Percentiles rank a stretch among this genome's conserved stretches.
phyloP scores from a whole-genome alignment of 1,284 basidiomycete genomes.

The Malassezia furfur region DNA sequence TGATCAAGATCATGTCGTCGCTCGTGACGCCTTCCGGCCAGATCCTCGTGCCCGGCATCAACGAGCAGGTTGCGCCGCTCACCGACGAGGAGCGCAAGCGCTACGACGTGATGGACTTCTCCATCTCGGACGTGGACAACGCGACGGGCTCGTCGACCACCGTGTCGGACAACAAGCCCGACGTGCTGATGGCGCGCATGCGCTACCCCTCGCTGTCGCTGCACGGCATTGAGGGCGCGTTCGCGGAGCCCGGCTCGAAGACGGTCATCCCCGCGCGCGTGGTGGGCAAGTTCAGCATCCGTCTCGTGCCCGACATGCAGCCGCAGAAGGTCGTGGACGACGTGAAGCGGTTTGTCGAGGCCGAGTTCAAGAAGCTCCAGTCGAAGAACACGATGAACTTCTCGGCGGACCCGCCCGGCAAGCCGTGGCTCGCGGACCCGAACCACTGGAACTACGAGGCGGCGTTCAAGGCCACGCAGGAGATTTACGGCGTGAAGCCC shows the following conservation, averaged over 20 bases:
- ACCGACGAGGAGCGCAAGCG: slow-evolving; percentile 65
- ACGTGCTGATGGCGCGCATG: slow-evolving; percentile 72
- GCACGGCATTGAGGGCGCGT: slow-evolving; percentile 95
- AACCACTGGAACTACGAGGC: slow-evolving; percentile 90
- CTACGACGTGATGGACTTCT: slow-evolving; percentile 50
- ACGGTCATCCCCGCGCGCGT: slow-evolving; percentile 91
- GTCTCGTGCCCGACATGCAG: slow-evolving; percentile 76
- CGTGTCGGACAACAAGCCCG: slow-evolving; percentile 68
- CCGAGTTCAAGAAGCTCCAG: slow-evolving; percentile 39
- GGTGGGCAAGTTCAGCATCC: slow-evolving; percentile 54
- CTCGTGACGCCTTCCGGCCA: slow-evolving; percentile 73
- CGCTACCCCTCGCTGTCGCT: slow-evolving; percentile 73
- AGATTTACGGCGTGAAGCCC: slow-evolving; percentile 69
- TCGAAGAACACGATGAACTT: slow-evolving; percentile 45
- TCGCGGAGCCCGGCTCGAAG: slow-evolving; percentile 62
- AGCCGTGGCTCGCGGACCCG: slow-evolving; percentile 46
- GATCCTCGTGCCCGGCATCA: slow-evolving; percentile 82
- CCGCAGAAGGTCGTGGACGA: slow-evolving; percentile 49
- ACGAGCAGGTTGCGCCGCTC: slow-evolving; percentile 71
- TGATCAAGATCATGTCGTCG: slow-evolving; percentile 56
- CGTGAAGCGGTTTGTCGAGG: slow-evolving; percentile 39
- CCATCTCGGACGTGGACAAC: slow-evolving; percentile 62
- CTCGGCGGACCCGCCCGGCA: slow-evolving; percentile 37
- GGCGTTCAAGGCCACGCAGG: slow-evolving; percentile 71
- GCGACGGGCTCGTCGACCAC: slow-evolving; percentile 70